A percentile compares a stretch with the other conserved stretches of the same genome.
Conservation (phyloP, 2,329 filamentous ascomycete genomes). For the Aphanoascus verrucosus region DNA sequence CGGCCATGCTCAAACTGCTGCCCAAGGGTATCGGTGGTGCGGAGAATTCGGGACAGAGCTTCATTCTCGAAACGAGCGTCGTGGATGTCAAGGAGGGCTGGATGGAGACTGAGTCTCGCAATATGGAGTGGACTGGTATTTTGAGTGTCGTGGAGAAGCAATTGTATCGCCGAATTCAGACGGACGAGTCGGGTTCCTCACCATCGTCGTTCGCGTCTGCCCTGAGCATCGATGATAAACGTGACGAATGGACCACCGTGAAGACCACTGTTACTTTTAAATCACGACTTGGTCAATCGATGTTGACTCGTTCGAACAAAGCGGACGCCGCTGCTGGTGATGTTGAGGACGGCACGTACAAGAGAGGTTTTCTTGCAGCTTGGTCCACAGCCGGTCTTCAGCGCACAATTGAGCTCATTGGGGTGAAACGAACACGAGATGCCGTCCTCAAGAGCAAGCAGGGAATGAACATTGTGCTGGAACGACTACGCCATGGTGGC, state of each 20-base stretch:
- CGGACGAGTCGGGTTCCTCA: conserved; percentile 16
- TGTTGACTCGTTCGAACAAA: conserved; percentile 35
- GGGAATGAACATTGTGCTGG: conserved; percentile 56
- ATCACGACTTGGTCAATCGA: conserved; percentile 50
- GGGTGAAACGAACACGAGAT: conserved; percentile 49
- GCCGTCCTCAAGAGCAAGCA: conserved; percentile 53
- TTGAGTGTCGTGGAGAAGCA: conserved; percentile 54
- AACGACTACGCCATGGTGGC: conserved; percentile 53
- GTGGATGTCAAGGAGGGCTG: conserved; percentile 53
- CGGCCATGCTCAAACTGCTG: conserved; percentile 50
- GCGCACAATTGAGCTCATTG: conserved; percentile 54
- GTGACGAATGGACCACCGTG: conserved; percentile 45
- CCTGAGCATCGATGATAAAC: conserved; percentile 29
- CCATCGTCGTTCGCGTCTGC: conserved; percentile 14
- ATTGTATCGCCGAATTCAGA: conserved; percentile 38
- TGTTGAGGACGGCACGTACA: conserved; percentile 43
- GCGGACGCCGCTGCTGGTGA: conserved; percentile 27
- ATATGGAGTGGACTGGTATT: conserved; percentile 57
- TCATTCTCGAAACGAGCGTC: conserved; percentile 52
- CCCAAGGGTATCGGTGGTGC: conserved; percentile 49
- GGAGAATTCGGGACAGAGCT: conserved; percentile 49
- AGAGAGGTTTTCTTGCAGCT: conserved; percentile 47
- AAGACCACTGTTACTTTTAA: conserved; percentile 52
- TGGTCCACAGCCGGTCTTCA: conserved; percentile 52
- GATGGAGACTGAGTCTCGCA: conserved; percentile 55